Evolutionary conservation across 805 yeast genomes (phyloP).

Genomic region (Ogataea populi-albae): DNA sequence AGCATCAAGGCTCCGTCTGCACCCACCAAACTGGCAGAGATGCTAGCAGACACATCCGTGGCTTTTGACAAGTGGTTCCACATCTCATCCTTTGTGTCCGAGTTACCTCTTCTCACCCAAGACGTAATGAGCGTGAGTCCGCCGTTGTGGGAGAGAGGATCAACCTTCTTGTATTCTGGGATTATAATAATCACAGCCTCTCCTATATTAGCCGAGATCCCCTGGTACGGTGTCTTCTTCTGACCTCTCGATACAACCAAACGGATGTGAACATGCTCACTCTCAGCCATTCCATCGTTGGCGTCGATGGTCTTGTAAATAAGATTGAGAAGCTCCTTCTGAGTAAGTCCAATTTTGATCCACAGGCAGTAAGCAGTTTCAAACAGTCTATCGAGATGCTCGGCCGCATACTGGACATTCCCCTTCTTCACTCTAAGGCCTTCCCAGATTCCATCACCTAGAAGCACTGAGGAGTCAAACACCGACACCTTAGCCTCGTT

Average conservation of each 20-base stretch:
- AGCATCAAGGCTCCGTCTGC: constrained; percentile 14
- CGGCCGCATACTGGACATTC: constrained; percentile 9
- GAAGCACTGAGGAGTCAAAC: constrained; percentile 11
- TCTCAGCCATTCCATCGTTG: constrained; percentile 12
- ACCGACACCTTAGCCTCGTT: constrained; percentile 12
- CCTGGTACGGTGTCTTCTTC: constrained; percentile 12
- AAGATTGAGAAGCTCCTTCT: constrained; percentile 4
- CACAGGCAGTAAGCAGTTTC: constrained; percentile 9
- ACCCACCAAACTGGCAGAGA: constrained; percentile 10
- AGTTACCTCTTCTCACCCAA: constrained; percentile 9
- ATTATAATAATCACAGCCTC: constrained; percentile 12
- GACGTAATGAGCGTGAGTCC: constrained; percentile 8
- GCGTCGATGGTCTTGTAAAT: constrained; percentile 10
- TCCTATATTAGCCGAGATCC: constrained; percentile 9
- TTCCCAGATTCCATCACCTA: constrained; percentile 17
- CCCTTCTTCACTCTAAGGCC: constrained; percentile 8
- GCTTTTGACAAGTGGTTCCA: constrained; percentile 16
- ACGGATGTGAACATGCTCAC: constrained; percentile 9
- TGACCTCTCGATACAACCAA: constrained; percentile 11
- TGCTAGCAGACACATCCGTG: constrained; percentile 12
- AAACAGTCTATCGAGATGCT: constrained; percentile 9
- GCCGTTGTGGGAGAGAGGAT: constrained; percentile 1
- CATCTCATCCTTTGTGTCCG: constrained; percentile 14
- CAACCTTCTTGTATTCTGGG: constrained; percentile 12
- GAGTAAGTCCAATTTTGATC: constrained; percentile 7